Evolutionary conservation across 2,329 filamentous ascomycete genomes (phyloP), one percentile per base, ranked within the genome.

Genomic region (Metarhizium rileyi): DNA sequence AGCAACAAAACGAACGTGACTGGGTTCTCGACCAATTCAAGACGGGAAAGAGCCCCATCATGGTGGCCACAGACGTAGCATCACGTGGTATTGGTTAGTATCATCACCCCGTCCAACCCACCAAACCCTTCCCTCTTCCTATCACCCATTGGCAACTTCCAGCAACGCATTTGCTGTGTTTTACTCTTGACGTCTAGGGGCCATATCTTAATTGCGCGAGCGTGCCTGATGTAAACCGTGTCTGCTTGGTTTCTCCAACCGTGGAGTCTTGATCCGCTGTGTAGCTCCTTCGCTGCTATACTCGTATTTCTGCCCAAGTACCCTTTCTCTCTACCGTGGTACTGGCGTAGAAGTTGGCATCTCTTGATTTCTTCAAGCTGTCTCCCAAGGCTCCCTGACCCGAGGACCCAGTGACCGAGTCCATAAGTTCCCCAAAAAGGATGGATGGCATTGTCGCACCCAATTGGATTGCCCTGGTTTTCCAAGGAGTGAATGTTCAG

Each of bases 61-160:
- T 98, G 90, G 93, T 98, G 76, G 93, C 93, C 75, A 98, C 93
- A 59, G 93, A 97, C 67, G 93, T 98, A 74, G 93, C 93, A 75
- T 97, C 93, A 68, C 93, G 93, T 90, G 93, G 93, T 89, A 96
- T 98, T 75, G 93, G 93, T 96, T 94, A 95, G 90, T 91, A 86
- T 81, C 75, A 78, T 52, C 69, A 70, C 64, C 64, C 62, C 57
- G 16, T 38, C 55, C 56, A 61, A 62, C 59, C 66, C 69, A 70
- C 65, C n/a, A n/a, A 64, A 63, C 62, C 58, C 54, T 55, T 60
- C 62, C 59, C 57, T 52, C 52, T 46, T 55, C 59, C 68, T 64
- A 64, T 25, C 55, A 50, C 55, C 63, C 55, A 51, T 55, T 67
- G 69, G 72, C 77, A 76, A 76, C 72, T 73, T 76, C 75, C 76